A percentile compares a stretch with the other conserved stretches of the same genome.
Evolutionary conservation across 352 stramenopile species (phyloP).

Genomic region (Aphanomyces invadans): DNA sequence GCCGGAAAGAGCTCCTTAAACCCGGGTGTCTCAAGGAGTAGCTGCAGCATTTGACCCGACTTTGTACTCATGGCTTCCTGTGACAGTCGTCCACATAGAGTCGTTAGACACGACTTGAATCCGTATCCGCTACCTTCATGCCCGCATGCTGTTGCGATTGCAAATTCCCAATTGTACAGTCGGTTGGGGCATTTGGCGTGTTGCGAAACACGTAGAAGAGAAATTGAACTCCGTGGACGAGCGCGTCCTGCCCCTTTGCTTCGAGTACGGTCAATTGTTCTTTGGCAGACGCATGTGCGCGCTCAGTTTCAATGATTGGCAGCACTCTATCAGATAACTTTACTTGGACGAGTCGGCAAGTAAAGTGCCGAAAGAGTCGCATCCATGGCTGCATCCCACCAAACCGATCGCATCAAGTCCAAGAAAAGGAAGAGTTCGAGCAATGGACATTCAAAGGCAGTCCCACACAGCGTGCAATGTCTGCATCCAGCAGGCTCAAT

Average conservation of each 20-base stretch:
- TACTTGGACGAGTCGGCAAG: no score
- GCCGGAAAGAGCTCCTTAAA: slow-evolving; percentile 75
- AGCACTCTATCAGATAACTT: slow-evolving; percentile 62
- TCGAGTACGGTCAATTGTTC: slow-evolving; percentile 76
- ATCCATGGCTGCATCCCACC: no score
- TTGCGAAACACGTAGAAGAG: slow-evolving; percentile 82
- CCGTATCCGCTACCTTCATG: slow-evolving; percentile 72
- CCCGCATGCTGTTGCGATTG: slow-evolving; percentile 70
- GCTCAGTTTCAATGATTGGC: slow-evolving; percentile 72
- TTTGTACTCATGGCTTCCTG: slow-evolving; percentile 77
- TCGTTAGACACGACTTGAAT: no score
- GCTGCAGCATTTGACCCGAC: slow-evolving; percentile 74
- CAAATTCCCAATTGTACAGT: slow-evolving; percentile 80
- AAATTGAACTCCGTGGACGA: slow-evolving; percentile 83
- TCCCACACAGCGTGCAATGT: background rate
- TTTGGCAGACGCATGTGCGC: slow-evolving; percentile 67
- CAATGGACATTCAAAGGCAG: background rate
- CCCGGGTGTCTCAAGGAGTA: slow-evolving; percentile 68
- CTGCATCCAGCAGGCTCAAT: no score
- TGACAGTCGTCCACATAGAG: no score
- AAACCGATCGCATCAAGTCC: background rate
- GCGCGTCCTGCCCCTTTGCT: slow-evolving; percentile 60
- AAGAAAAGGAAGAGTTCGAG: background rate
- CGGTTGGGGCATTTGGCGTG: slow-evolving; percentile 68
- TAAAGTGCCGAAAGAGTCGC: no score